Percentiles rank a stretch among this genome's conserved stretches.
phyloP scores from a whole-genome alignment of 306 rosid species.

The Vachellia collinsii region DNA sequence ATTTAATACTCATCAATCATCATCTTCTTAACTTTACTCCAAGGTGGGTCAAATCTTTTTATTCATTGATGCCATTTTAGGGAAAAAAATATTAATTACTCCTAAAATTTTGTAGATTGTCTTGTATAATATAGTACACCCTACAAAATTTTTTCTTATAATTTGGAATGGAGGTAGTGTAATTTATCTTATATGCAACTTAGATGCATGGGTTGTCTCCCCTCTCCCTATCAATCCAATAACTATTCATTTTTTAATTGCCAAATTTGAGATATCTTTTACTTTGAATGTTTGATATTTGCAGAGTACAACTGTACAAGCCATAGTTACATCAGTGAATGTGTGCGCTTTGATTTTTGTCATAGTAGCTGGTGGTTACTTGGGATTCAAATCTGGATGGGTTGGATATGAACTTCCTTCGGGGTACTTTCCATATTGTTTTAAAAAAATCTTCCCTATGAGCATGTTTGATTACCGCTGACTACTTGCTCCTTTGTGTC shows the following conservation, averaged over 20 bases:
- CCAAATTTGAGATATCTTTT: constrained; percentile 21
- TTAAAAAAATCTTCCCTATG: neutral
- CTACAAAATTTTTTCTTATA: neutral
- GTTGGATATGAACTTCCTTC: constrained; percentile 80
- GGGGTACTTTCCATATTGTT: constrained; percentile 58
- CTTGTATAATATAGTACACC: neutral
- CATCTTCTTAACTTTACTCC: neutral
- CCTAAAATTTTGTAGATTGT: neutral
- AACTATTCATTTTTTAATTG: neutral
- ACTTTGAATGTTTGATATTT: constrained; percentile 29
- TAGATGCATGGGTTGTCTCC: neutral
- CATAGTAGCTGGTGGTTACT: constrained; percentile 71
- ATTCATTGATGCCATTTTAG: neutral
- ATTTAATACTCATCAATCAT: neutral
- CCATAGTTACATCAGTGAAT: constrained; percentile 73
- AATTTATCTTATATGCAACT: neutral
- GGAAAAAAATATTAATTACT: neutral
- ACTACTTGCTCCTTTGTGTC: neutral
- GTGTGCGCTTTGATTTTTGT: constrained; percentile 83
- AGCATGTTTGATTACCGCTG: constrained; percentile 8
- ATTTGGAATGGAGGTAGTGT: neutral
- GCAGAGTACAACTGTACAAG: constrained; percentile 84
- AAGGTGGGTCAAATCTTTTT: neutral
- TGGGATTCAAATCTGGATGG: constrained; percentile 96
- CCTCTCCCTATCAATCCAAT: constrained; percentile 3